Conservation (phyloP, 2,329 filamentous ascomycete species). For the Phialemoniopsis sp. region DNA sequence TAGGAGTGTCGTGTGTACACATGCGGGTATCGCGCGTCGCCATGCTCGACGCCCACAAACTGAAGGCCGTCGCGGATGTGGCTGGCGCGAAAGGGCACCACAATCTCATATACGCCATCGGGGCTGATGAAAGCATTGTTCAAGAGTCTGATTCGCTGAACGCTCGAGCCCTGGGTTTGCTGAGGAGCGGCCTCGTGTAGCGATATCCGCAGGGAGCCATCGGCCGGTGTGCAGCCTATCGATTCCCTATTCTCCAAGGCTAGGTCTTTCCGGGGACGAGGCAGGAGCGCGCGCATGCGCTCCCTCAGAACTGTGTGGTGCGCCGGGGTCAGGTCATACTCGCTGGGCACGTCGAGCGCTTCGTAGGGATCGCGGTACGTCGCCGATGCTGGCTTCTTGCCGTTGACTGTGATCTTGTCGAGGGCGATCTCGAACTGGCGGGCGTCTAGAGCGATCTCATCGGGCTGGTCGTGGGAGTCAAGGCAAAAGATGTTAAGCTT, state of each 20-base stretch:
- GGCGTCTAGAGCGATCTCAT: constrained; percentile 56
- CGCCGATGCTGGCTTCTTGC: constrained; percentile 23
- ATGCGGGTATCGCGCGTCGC: constrained; percentile 83
- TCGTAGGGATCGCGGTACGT: constrained; percentile 64
- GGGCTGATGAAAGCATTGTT: neutral
- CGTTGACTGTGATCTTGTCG: constrained; percentile 47
- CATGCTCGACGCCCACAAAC: constrained; percentile 80
- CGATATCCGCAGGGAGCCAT: constrained; percentile 42
- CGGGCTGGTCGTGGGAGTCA: constrained; percentile 47
- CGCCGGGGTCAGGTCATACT: constrained; percentile 61
- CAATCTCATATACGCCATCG: constrained; percentile 30
- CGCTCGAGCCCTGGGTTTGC: constrained; percentile 37
- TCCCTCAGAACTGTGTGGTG: constrained; percentile 73
- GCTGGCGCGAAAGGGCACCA: constrained; percentile 73
- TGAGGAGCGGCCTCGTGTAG: constrained; percentile 17
- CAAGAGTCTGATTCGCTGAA: constrained; percentile 18
- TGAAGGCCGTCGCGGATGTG: constrained; percentile 83
- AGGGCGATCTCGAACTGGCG: constrained; percentile 57
- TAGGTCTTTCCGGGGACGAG: constrained; percentile 47
- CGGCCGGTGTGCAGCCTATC: constrained; percentile 51
- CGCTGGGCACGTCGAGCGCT: constrained; percentile 54
- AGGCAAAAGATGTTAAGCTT: constrained; percentile 73
- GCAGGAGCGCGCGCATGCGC: constrained; percentile 53
- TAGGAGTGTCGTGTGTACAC: constrained; percentile 82
- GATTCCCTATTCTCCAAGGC: constrained; percentile 51